Base-by-base conservation (phyloP, 345 rosid species). In the Lepidium aucheri region DNA sequence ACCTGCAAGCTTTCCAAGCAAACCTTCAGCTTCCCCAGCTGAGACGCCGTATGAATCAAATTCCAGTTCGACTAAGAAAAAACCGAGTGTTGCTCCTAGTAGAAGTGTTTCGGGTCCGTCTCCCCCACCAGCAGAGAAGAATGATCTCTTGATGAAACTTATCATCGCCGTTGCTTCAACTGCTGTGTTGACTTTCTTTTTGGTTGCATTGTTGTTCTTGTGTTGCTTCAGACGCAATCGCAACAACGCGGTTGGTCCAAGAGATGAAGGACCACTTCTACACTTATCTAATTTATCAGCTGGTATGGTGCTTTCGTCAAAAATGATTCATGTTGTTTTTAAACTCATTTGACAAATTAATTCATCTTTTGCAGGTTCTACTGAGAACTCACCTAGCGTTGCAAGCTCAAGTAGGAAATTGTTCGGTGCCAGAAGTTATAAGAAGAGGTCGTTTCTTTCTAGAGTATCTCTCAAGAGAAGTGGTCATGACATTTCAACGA, bases 221-320 rank as follows among this genome's bases (percentile, higher is more conserved):
- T 84, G 84, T 74, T 88, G 85, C 68, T 64, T 77, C 1, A 79
- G 26, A 73, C 47, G 76, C 30, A 63, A 54, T 26, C 34, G 63
- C 7, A 42, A 55, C 22, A 68, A 81, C 16, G 73, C 54, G 16
- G 59, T 72, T 77, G 82, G 73, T 50, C 74, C 74, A 26, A 80
- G 75, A 53, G 95, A 89, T 62, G 97, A 91, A 33, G 86, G 78
- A 54, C 97, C 95, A 47, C 88, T 86, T 73, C 83, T 84, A 36
- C 77, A 68, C 61, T 68, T 86, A 51, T 80, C 65, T 68, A 84
- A 84, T 67, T 73, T 68, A 60, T 81, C 90, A 38, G 60, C 59
- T 53, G 85, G 99, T 91, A 87, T 57, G 67, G 3, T 61, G 14
- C 3, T 43, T 50, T 9, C 42, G 17, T 35, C 68, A 14, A 45